These are phyloP conservation scores for Polygonum aviculare DNA, from an alignment of 148 eudicot species.

Conservation along the genomic window DNA sequence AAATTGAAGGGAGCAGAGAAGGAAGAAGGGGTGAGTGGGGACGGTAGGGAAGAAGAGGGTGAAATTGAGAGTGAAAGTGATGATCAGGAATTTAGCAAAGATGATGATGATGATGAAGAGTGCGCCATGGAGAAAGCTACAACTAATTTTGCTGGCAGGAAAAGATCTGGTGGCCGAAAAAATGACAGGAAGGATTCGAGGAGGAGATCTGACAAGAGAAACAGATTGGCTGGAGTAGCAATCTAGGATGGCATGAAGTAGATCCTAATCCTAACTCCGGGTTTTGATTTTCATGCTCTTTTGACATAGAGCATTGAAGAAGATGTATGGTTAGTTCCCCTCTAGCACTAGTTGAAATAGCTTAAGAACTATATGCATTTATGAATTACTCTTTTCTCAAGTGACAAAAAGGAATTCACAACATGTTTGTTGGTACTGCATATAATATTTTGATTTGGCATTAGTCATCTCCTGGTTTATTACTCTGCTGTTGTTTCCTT, in stretches of 20 bases:
- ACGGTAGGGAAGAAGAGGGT: slow-evolving; percentile 21
- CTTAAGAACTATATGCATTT: too few relatives aligned
- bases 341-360: too few relatives aligned
- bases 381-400: too few relatives aligned
- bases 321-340: too few relatives aligned
- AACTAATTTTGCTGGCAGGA: slow-evolving; percentile 11
- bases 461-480: too few relatives aligned
- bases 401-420: too few relatives aligned
- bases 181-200: not conserved
- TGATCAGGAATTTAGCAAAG: slow-evolving; percentile 15
- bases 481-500: too few relatives aligned
- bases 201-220: not conserved
- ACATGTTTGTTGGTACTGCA: too few relatives aligned
- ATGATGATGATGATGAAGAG: slow-evolving; percentile 16
- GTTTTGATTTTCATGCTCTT: not conserved
- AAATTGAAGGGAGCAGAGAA: slow-evolving; percentile 17
- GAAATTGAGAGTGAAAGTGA: slow-evolving; percentile 30
- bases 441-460: too few relatives aligned
- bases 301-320: not conserved
- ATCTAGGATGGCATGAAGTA: not conserved
- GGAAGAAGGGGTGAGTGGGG: slow-evolving; percentile 22
- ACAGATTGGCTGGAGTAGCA: not conserved
- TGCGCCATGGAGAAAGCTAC: slow-evolving; percentile 2
- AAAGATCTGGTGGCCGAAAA: slow-evolving; percentile 7
- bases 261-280: not conserved